Evolutionary conservation across 192 early-diverging fungal genomes (phyloP), one percentile per base, ranked within the genome.

Genomic region (Coemansia sp.): DNA sequence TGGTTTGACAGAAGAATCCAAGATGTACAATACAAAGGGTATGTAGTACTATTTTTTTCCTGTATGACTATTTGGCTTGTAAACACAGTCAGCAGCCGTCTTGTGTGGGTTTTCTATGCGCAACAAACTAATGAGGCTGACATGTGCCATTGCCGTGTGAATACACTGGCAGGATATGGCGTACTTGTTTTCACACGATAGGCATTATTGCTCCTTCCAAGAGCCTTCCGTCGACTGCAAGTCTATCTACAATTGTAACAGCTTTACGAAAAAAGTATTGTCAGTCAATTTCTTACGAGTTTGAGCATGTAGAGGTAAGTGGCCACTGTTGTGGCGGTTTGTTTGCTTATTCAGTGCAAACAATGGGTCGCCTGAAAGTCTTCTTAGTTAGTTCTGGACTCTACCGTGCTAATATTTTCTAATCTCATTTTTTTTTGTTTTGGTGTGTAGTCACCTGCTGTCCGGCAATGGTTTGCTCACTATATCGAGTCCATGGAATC

Each of bases 241-340:
- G 68, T 27, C 66, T 80, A 9, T 68, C 63, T 0, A 66, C 65
- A 3, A 80, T 80, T 42, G 54, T 80, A 11, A 23, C 60, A 11
- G 63, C 62, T 30, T 62, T 98, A 51, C 82, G 89, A 57, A 83
- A 75, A 54, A 85, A 84, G 0, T 93, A 93, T 68, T 90, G 90
- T 73, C 86, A 86, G 14, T 86, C 88, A 14, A 93, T 96, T 62
- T 92, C 93, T 9, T 96, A 94, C 76, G 96, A 98, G 76, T 98
- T 96, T 82, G 86, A 85, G 62, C 96, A 98, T 66, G 85, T 96
- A 22, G 88, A 91, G 6, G 90, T 72, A 72, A 59, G 75, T 65
- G 53, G 22, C 32, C 25, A 32, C 24, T 3, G 6, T n/a, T 4
- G 39, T 46, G 39, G 39, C 14, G 14, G 6, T 11, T n/a, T 57